phyloP scores from a whole-genome alignment of 352 stramenopile species.

The Aphanomyces euteiches region DNA sequence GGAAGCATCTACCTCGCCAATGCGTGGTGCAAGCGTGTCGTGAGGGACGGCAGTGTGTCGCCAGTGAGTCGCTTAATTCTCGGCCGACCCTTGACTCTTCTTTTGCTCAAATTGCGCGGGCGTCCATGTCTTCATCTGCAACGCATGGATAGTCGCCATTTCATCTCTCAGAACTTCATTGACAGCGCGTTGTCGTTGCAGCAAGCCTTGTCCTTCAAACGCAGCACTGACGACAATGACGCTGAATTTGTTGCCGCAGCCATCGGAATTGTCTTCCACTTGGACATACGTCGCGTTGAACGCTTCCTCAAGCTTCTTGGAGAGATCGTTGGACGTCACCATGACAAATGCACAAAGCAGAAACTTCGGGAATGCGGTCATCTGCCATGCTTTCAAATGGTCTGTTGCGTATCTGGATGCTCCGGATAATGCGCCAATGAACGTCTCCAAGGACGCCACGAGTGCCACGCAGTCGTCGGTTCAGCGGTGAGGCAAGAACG shows the following conservation, averaged over 20 bases:
- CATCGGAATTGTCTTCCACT: conserved; percentile 73
- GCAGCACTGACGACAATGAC: conserved; percentile 73
- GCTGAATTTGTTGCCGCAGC: conserved; percentile 80
- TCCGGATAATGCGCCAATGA: conserved; percentile 3
- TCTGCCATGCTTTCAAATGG: not conserved
- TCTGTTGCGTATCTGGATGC: conserved; percentile 17
- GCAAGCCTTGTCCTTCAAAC: conserved; percentile 73
- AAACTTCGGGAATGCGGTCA: conserved; percentile 6
- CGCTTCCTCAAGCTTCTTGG: conserved; percentile 14
- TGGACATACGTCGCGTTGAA: conserved; percentile 45
- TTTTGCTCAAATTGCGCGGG: conserved; percentile 76
- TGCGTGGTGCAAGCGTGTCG: no score
- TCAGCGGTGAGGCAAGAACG: no score
- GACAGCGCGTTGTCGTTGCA: conserved; percentile 72
- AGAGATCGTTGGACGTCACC: conserved; percentile 25
- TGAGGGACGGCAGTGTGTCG: no score
- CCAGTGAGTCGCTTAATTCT: conserved; percentile 11
- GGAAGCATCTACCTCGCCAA: no score
- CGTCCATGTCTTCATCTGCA: conserved; percentile 86
- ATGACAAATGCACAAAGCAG: not conserved
- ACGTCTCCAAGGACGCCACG: no score
- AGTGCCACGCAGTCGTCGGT: no score
- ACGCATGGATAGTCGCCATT: conserved; percentile 78
- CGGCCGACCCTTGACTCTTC: conserved; percentile 42
- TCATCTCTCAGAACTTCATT: conserved; percentile 80